phyloP scores from a whole-genome alignment of 2,329 filamentous ascomycete species.

The Xylariaceae sp. region DNA sequence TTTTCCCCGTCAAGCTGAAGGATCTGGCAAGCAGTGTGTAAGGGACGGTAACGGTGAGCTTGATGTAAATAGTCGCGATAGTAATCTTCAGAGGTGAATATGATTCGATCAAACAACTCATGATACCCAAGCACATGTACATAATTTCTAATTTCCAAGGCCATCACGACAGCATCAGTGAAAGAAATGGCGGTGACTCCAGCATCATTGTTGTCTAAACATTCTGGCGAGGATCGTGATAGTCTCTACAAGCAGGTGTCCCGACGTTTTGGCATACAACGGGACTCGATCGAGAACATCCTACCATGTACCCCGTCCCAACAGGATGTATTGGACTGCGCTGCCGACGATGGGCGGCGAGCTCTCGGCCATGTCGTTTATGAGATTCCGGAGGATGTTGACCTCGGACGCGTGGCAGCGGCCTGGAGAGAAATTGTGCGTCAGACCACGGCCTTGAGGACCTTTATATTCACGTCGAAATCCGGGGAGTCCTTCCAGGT shows the following conservation, averaged over 20 bases:
- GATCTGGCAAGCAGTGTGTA: too few relatives aligned
- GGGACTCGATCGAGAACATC: constrained; percentile 13
- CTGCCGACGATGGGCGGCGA: constrained; percentile 10
- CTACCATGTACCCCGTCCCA: constrained; percentile 18
- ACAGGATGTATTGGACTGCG: constrained; percentile 16
- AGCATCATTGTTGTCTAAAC: neutral
- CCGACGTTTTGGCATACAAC: constrained; percentile 10
- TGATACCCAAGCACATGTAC: too few relatives aligned
- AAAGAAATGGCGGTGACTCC: neutral
- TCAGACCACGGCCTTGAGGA: constrained; percentile 10
- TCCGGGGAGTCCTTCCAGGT: constrained; percentile 10
- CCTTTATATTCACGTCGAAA: constrained; percentile 15
- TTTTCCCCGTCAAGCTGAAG: too few relatives aligned
- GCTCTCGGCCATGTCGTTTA: constrained; percentile 17
- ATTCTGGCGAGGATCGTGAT: neutral
- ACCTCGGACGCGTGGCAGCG: constrained; percentile 13
- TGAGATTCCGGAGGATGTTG: constrained; percentile 7
- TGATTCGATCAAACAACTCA: too few relatives aligned
- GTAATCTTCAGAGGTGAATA: too few relatives aligned
- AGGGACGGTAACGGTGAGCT: too few relatives aligned
- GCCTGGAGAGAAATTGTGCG: constrained; percentile 17
- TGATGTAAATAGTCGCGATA: too few relatives aligned
- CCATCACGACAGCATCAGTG: neutral
- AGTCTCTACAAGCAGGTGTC: constrained; percentile 13
- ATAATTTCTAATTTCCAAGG: too few relatives aligned